Base-by-base conservation (phyloP, 495 filamentous ascomycete genomes). In the Hyaloscypha finlandica region DNA sequence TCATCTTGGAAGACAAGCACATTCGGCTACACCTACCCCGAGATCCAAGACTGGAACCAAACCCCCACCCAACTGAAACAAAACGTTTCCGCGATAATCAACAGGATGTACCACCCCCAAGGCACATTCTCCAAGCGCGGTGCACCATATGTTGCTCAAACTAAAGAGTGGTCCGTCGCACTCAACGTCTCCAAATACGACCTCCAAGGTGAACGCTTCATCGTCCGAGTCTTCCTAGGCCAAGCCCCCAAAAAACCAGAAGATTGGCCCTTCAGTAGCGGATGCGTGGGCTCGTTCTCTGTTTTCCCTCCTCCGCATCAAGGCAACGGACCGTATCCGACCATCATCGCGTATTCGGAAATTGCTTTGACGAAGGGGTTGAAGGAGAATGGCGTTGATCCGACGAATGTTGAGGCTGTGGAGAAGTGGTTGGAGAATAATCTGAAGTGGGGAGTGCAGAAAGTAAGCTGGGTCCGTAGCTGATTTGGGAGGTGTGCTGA, bases 211-310 rank as follows among this genome's bases (percentile, higher is more conserved):
- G 81, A 83, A 1, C 86, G 85, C 73, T 83, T 79, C 37, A 39
- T 59, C 39, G 76, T 92, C 59, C 83, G 84, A 69, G 71, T 91
- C 60, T 92, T 90, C 76, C 68, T 90, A 19, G 87, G 88, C 12
- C 71, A 76, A 3, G 72, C 78, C 37, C 71, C 69, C 1, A 30
- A 22, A 11, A 52, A 69, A 29, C 30, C 69, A 0, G 6, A 51
- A 45, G 33, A 33, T 16, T 88, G 84, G 82, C 69, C 77, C 14
- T 66, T 69, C 30, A 77, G 80, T 8, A 65, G 73, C 5, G 83
- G 74, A 59, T 78, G 85, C 22, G 76, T 88, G 4, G 89, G 86
- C 8, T 81, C 84, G 8, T 79, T 86, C 58, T 79, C 79, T 6
- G 77, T 90, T 9, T 87, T 90, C 31, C 61, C 67, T 11, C 69